Evolutionary conservation across 176 grass and related monocot genomes (phyloP).

Genomic region (Panicum miliaceum): DNA sequence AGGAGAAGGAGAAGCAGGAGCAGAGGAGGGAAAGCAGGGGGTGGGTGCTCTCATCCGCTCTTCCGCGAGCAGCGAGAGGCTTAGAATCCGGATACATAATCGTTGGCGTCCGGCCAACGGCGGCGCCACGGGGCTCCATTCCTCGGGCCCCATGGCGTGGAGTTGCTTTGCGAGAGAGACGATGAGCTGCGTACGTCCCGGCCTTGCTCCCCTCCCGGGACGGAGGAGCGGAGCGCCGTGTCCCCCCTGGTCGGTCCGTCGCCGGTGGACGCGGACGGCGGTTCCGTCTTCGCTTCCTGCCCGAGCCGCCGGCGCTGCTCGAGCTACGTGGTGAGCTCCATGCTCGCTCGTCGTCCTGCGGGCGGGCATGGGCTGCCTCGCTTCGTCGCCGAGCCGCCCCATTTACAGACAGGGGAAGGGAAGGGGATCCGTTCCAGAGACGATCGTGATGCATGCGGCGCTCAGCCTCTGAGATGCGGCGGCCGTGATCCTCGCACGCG

Average conservation of each 20-base stretch:
- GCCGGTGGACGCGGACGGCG: conserved; percentile 15
- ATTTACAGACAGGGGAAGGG: not conserved
- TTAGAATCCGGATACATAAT: not conserved
- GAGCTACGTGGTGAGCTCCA: conserved; percentile 18
- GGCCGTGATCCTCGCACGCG: too few species aligned
- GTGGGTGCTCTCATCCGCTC: conserved; percentile 5
- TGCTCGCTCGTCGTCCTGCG: not conserved
- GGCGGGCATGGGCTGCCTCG: not conserved
- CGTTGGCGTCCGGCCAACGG: not conserved
- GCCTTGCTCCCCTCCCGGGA: conserved; percentile 13
- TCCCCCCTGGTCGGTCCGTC: not conserved
- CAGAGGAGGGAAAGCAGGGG: not conserved
- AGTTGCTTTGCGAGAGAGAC: not conserved
- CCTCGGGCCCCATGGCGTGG: not conserved
- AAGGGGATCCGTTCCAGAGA: not conserved
- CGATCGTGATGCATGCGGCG: too few species aligned
- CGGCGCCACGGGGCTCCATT: conserved; percentile 8
- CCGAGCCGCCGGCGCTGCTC: too few species aligned
- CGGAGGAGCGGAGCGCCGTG: conserved; percentile 1
- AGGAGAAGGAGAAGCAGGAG: not conserved
- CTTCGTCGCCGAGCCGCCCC: not conserved
- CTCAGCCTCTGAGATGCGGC: not conserved
- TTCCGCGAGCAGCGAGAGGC: conserved; percentile 15
- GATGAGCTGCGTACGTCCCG: not conserved
- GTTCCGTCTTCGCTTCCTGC: not conserved